These are phyloP conservation scores for Berkeleyomyces basicola DNA, from an alignment of 2,329 filamentous ascomycete species.

Conservation along the genomic window DNA sequence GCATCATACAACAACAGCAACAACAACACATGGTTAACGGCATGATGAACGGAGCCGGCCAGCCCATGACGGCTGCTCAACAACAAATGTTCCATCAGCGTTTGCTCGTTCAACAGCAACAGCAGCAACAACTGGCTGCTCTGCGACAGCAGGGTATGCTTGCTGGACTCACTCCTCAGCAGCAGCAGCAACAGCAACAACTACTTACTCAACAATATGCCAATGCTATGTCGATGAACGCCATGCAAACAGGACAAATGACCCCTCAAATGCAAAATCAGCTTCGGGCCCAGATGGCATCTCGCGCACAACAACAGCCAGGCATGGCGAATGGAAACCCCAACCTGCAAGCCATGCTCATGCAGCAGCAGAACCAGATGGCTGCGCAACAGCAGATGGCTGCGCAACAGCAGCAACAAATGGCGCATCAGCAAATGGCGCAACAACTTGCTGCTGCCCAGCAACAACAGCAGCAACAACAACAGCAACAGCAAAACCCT, in stretches of 20 bases:
- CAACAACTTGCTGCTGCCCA: slow-evolving; percentile 17
- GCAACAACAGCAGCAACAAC: slow-evolving; percentile 23
- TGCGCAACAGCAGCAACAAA: slow-evolving; percentile 20
- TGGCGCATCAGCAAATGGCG: slow-evolving; percentile 17
- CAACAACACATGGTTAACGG: slow-evolving; percentile 26
- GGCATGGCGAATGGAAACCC: slow-evolving; percentile 4
- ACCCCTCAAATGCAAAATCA: slow-evolving; percentile 14
- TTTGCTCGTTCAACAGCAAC: slow-evolving; percentile 16
- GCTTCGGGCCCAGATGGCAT: background rate
- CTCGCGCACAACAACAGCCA: slow-evolving; percentile 5
- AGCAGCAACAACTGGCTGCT: slow-evolving; percentile 18
- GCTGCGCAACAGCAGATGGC: slow-evolving; percentile 28
- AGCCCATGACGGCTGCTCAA: slow-evolving; percentile 24
- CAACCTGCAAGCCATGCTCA: slow-evolving; percentile 19
- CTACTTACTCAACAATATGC: slow-evolving; percentile 7
- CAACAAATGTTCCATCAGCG: slow-evolving; percentile 17
- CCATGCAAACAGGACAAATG: slow-evolving; percentile 15
- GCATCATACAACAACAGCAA: slow-evolving; percentile 28
- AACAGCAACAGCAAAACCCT: slow-evolving; percentile 17
- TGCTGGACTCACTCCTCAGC: background rate
- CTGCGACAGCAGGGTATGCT: slow-evolving; percentile 3
- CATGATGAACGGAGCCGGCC: slow-evolving; percentile 20
- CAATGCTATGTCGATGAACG: background rate
- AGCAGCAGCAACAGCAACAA: slow-evolving; percentile 16
- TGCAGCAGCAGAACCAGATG: slow-evolving; percentile 28